Conservation (phyloP, 148 eudicot genomes). For the Heliosperma pusillum region DNA sequence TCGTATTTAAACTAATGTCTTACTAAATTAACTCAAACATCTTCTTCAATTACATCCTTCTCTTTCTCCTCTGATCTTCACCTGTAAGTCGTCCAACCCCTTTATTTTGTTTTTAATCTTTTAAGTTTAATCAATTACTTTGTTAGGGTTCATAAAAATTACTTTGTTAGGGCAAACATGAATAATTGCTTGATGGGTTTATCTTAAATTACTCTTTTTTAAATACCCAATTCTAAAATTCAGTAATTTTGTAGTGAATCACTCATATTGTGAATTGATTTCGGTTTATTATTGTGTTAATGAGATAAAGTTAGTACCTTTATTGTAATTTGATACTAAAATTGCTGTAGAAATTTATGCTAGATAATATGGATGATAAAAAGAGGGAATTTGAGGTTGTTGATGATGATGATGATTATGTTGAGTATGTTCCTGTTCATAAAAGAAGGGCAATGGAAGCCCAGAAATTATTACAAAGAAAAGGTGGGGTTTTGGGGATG, state of each 20-base stretch:
- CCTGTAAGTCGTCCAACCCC: too few relatives aligned
- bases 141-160: too few relatives aligned
- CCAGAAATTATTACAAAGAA: constrained; percentile 63
- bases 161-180: background rate
- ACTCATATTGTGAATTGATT: background rate
- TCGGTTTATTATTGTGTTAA: background rate
- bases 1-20: too few relatives aligned
- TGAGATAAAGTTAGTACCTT: background rate
- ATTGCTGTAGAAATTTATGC: background rate
- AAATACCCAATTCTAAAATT: background rate
- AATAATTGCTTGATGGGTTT: background rate
- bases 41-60: too few relatives aligned
- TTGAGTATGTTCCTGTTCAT: constrained; percentile 73
- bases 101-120: background rate
- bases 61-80: too few relatives aligned
- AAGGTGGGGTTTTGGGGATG: constrained; percentile 38
- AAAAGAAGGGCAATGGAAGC: constrained; percentile 78
- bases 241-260: background rate
- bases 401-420: constrained; percentile 57
- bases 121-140: too few relatives aligned
- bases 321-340: background rate
- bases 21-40: too few relatives aligned
- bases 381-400: constrained; percentile 36
- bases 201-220: too few relatives aligned
- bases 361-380: constrained; percentile 4